These are phyloP conservation scores for Suillus decipiens DNA, from an alignment of 768 basidiomycete species.

Conservation along the genomic window DNA sequence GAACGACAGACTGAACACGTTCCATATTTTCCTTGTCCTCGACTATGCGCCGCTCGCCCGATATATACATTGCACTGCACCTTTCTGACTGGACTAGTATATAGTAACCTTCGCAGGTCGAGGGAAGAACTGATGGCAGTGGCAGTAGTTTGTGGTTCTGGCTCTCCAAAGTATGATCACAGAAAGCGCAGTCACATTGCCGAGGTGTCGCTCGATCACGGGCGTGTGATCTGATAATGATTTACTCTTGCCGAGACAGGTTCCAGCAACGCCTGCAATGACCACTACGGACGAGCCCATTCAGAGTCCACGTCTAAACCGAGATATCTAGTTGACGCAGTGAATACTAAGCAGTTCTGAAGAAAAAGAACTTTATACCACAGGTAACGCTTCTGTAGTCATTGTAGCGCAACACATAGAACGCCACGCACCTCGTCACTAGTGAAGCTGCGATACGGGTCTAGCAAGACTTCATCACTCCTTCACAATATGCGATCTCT, in stretches of 20 bases:
- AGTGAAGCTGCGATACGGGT: conserved; percentile 94
- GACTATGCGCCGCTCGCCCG: no score
- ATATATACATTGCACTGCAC: no score
- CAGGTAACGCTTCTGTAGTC: conserved; percentile 45
- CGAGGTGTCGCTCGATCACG: no score
- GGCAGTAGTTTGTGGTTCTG: conserved; percentile 70
- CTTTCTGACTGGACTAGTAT: no score
- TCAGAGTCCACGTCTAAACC: conserved; percentile 71
- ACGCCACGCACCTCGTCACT: conserved; percentile 80
- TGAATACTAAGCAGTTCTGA: conserved; percentile 75
- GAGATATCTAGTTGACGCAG: conserved; percentile 91
- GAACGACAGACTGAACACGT: no score
- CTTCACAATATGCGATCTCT: conserved; percentile 74
- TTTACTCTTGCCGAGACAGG: conserved; percentile 74
- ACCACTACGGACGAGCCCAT: conserved; percentile 94
- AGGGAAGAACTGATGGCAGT: no score
- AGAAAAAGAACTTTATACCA: conserved; percentile 57
- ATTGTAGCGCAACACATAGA: conserved; percentile 94
- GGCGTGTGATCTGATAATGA: conserved; percentile 95
- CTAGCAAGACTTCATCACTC: conserved; percentile 93
- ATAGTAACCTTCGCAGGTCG: no score
- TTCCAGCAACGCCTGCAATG: conserved; percentile 90
- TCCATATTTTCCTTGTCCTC: no score
- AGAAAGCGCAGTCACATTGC: no score
- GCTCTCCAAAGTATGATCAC: conserved; percentile 92